These are phyloP conservation scores for Tarenaya hassleriana DNA, from an alignment of 345 rosid species.

Conservation along the genomic window DNA sequence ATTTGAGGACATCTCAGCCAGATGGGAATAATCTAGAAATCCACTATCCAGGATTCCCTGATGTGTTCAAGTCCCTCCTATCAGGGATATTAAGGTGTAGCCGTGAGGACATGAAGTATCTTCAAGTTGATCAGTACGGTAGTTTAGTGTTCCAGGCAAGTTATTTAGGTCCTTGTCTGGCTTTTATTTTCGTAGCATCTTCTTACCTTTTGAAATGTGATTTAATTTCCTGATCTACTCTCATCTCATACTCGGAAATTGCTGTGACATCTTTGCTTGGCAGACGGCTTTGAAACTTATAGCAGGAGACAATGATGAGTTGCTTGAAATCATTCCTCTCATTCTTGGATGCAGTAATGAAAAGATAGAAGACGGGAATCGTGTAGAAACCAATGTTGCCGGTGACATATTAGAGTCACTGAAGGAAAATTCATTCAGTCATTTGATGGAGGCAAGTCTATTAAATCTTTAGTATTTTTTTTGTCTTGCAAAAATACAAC, in stretches of 20 bases:
- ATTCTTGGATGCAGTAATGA: slow-evolving; percentile 54
- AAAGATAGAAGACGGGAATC: slow-evolving; percentile 31
- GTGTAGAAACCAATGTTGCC: slow-evolving; percentile 33
- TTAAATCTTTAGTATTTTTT: slow-evolving; percentile 14
- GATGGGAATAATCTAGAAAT: slow-evolving; percentile 28
- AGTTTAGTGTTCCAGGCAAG: slow-evolving; percentile 89
- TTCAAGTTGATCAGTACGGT: slow-evolving; percentile 67
- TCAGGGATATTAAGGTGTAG: slow-evolving; percentile 55
- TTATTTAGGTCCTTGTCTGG: slow-evolving; percentile 15
- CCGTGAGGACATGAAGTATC: slow-evolving; percentile 38
- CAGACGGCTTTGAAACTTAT: slow-evolving; percentile 77
- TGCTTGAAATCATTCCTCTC: slow-evolving; percentile 55
- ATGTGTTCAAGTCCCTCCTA: slow-evolving; percentile 48
- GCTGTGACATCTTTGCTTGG: slow-evolving; percentile 23
- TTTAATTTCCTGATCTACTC: slow-evolving; percentile 9
- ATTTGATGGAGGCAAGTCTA: slow-evolving; percentile 73
- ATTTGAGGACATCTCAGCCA: slow-evolving; percentile 40
- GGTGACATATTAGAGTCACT: slow-evolving; percentile 39
- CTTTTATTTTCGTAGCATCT: slow-evolving; percentile 2
- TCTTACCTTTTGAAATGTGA: slow-evolving; percentile 3
- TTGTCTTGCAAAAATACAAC: slow-evolving; percentile 3
- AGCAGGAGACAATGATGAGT: slow-evolving; percentile 52
- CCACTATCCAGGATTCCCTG: slow-evolving; percentile 58
- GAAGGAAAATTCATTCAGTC: slow-evolving; percentile 86
- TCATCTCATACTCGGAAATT: not conserved